phyloP scores from a whole-genome alignment of 2,329 filamentous ascomycete species.

The Mycosphaerella arachidis region DNA sequence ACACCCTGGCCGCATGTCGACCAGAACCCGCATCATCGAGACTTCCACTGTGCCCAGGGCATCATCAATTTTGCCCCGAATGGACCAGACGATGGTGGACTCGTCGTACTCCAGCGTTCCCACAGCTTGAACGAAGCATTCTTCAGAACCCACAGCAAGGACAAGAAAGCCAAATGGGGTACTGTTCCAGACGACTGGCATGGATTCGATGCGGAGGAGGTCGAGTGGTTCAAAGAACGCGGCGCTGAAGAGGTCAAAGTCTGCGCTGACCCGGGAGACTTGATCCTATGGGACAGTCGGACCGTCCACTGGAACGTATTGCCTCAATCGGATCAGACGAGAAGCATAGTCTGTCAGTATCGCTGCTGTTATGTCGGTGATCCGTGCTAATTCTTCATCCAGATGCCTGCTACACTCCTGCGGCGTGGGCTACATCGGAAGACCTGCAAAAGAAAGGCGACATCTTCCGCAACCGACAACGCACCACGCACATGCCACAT shows the following conservation, averaged over 20 bases:
- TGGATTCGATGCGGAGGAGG: constrained; percentile 13
- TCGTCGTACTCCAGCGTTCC: constrained; percentile 12
- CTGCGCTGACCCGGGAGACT: constrained; percentile 16
- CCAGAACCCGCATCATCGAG: constrained; percentile 8
- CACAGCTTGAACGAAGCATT: constrained; percentile 11
- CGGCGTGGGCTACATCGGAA: constrained; percentile 6
- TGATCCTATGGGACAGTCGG: constrained; percentile 31
- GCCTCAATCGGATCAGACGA: constrained; percentile 11
- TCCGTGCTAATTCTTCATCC: not conserved
- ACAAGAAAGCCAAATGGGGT: constrained; percentile 14
- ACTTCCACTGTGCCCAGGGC: constrained; percentile 9
- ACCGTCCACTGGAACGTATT: constrained; percentile 42
- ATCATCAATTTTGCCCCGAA: constrained; percentile 19
- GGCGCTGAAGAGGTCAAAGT: constrained; percentile 13
- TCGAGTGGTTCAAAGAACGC: constrained; percentile 13
- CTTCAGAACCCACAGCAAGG: constrained; percentile 14
- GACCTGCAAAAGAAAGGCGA: constrained; percentile 11
- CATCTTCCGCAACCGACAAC: constrained; percentile 7
- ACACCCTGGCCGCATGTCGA: constrained; percentile 14
- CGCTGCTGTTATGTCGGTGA: not conserved
- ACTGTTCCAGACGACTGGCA: constrained; percentile 15
- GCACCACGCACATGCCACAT: constrained; percentile 16
- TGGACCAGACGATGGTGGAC: constrained; percentile 17
- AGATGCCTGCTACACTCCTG: constrained; percentile 17
- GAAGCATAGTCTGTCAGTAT: constrained; percentile 17